phyloP scores from a whole-genome alignment of 2,329 filamentous ascomycete species.

The Epichloe bromicola region DNA sequence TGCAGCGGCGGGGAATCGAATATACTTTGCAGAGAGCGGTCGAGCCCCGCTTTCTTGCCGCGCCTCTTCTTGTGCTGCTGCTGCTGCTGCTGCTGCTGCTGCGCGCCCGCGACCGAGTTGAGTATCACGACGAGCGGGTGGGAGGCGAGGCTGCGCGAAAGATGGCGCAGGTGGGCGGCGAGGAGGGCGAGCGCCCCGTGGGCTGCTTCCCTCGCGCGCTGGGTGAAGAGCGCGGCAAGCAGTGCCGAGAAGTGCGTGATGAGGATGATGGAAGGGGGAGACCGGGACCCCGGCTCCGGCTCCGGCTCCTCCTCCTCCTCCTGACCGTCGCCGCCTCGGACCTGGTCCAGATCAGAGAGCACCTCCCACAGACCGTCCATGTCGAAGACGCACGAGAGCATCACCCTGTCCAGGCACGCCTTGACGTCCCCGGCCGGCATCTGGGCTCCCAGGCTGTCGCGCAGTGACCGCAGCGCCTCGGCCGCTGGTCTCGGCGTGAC shows the following conservation, averaged over 20 bases:
- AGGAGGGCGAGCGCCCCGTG: conserved; percentile 37
- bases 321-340: no score
- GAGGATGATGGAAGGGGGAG: conserved; percentile 27
- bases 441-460: conserved; percentile 27
- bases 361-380: conserved; percentile 45
- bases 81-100: no score
- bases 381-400: conserved; percentile 45
- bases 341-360: conserved; percentile 38
- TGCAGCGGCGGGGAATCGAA: conserved; percentile 27
- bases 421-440: conserved; percentile 17
- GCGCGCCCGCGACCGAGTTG: conserved; percentile 25
- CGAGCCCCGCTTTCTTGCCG: conserved; percentile 11
- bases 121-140: conserved; percentile 40
- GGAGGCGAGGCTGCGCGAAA: conserved; percentile 27
- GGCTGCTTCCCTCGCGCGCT: conserved; percentile 31
- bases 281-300: no score
- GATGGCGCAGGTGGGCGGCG: conserved; percentile 29
- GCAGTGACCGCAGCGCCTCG: conserved; percentile 27
- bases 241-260: conserved; percentile 41
- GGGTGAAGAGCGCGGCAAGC: conserved; percentile 38
- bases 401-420: conserved; percentile 33
- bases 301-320: no score
- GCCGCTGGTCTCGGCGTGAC: conserved; percentile 34
- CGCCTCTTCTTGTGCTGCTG: no score
- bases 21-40: conserved; percentile 36